Percentiles rank a stretch among this genome's conserved stretches.
phyloP scores from a whole-genome alignment of 306 rosid genomes.

The Ammopiptanthus mongolicus region DNA sequence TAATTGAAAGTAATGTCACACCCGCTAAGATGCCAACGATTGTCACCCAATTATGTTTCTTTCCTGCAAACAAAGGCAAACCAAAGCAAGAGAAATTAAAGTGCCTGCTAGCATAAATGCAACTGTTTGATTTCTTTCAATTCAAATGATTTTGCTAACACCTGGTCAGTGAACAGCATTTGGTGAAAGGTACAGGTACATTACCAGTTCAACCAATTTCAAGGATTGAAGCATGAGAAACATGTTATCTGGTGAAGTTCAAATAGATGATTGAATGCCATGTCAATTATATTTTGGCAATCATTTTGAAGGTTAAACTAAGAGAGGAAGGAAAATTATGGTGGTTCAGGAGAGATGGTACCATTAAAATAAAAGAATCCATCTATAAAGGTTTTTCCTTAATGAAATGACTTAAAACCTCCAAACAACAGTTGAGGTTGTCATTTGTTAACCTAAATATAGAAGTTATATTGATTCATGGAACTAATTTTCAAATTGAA shows the following conservation, averaged over 20 bases:
- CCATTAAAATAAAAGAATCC: background rate
- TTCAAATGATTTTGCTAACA: background rate
- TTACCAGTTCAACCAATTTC: background rate
- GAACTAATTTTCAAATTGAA: background rate
- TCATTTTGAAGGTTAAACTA: background rate
- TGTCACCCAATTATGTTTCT: slow-evolving; percentile 25
- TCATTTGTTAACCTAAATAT: background rate
- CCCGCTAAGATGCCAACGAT: slow-evolving; percentile 33
- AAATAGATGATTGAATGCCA: too few species aligned
- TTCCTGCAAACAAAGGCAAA: slow-evolving; percentile 32
- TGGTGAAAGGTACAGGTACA: background rate
- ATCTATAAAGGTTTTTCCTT: background rate
- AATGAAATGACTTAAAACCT: background rate
- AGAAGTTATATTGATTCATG: background rate
- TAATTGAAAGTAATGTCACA: slow-evolving; percentile 43
- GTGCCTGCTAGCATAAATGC: background rate
- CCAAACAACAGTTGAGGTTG: background rate
- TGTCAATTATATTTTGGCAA: too few species aligned
- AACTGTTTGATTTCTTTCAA: background rate
- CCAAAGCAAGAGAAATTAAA: slow-evolving; percentile 13
- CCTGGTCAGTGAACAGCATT: background rate
- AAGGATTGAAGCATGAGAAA: background rate
- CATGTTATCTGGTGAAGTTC: too few species aligned
- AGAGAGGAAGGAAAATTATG: too few species aligned
- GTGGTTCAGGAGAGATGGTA: background rate